Conservation (phyloP, 441 rosid genomes). For the Brassica hybrid region DNA sequence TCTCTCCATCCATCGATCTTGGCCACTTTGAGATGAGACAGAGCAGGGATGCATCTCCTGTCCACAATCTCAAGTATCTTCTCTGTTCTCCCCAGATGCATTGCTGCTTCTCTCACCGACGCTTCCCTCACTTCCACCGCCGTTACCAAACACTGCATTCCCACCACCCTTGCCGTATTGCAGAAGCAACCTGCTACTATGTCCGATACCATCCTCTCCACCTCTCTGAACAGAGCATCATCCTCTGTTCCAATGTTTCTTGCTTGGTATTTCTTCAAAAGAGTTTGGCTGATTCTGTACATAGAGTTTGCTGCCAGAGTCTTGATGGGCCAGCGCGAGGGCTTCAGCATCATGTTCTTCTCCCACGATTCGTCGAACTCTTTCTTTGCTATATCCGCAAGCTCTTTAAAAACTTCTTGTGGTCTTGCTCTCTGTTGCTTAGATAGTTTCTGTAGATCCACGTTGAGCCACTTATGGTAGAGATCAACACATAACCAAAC, state of each 20-base stretch:
- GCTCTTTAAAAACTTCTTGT: slow-evolving; percentile 48
- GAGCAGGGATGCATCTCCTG: slow-evolving; percentile 35
- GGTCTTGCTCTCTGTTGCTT: slow-evolving; percentile 37
- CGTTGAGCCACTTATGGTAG: slow-evolving; percentile 74
- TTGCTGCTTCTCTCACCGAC: slow-evolving; percentile 57
- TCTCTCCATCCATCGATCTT: slow-evolving; percentile 68
- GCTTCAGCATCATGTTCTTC: slow-evolving; percentile 40
- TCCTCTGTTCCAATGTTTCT: slow-evolving; percentile 33
- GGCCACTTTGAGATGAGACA: slow-evolving; percentile 54
- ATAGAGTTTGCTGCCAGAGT: slow-evolving; percentile 77
- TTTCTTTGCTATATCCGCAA: slow-evolving; percentile 60
- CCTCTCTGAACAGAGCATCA: slow-evolving; percentile 20
- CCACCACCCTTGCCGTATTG: slow-evolving; percentile 55
- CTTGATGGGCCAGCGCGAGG: slow-evolving; percentile 72
- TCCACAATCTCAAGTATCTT: slow-evolving; percentile 35
- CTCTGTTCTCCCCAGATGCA: slow-evolving; percentile 66
- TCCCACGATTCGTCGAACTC: slow-evolving; percentile 49
- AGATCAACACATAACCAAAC: slow-evolving; percentile 74
- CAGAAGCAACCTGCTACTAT: slow-evolving; percentile 69
- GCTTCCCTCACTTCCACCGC: slow-evolving; percentile 63
- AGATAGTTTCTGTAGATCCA: slow-evolving; percentile 74
- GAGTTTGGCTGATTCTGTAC: slow-evolving; percentile 69
- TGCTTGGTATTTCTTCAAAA: slow-evolving; percentile 49
- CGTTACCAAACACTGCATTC: slow-evolving; percentile 57
- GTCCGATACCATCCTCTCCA: slow-evolving; percentile 35